Conservation (phyloP, 768 basidiomycete genomes). For the Nevesoporus exiguus region DNA sequence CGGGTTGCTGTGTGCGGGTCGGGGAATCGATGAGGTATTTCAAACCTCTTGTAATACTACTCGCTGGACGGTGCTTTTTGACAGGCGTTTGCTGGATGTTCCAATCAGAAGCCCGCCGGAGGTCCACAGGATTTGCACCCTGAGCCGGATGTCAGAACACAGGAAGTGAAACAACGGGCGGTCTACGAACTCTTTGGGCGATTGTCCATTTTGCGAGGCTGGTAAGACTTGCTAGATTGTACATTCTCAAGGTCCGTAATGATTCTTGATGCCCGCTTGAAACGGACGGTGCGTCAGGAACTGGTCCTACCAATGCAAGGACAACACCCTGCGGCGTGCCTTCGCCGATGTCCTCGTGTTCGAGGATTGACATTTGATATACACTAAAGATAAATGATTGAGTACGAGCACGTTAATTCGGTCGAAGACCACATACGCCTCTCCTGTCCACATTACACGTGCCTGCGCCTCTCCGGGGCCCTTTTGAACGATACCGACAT, state of each 20-base stretch:
- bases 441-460: conserved; percentile 70
- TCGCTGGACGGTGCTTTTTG: conserved; percentile 49
- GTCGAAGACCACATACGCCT: conserved; percentile 48
- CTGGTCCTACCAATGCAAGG: conserved; percentile 68
- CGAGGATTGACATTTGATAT: conserved; percentile 73
- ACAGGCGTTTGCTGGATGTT: conserved; percentile 46
- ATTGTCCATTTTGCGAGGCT: conserved; percentile 75
- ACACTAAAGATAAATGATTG: conserved; percentile 45
- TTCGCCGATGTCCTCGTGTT: conserved; percentile 55
- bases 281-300: conserved; percentile 41
- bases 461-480: conserved; percentile 72
- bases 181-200: conserved; percentile 53
- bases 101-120: conserved; percentile 50
- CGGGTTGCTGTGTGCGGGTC: conserved; percentile 25
- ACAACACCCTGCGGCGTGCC: conserved; percentile 69
- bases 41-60: conserved; percentile 59
- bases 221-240: conserved; percentile 70
- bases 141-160: conserved; percentile 24
- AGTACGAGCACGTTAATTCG: background rate
- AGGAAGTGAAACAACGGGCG: background rate
- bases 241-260: conserved; percentile 68
- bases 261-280: conserved; percentile 51
- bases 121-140: conserved; percentile 60
- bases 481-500: conserved; percentile 40
- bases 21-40: conserved; percentile 52